phyloP scores from a whole-genome alignment of 164 flowering plant genomes.

The Akebia trifoliata region DNA sequence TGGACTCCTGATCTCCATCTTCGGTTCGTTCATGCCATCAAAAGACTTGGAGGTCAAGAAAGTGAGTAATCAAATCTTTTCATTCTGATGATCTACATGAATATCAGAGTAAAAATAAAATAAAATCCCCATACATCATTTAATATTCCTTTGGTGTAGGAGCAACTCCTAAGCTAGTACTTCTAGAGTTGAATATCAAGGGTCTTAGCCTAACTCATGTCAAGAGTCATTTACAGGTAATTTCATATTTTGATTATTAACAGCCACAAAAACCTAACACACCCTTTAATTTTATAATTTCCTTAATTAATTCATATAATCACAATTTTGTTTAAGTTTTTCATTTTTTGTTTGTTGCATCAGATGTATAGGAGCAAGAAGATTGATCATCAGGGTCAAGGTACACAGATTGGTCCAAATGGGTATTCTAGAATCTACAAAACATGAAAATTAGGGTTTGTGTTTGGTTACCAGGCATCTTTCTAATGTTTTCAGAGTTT shows the following conservation, averaged over 20 bases:
- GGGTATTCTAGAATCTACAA: background rate
- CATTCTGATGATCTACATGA: background rate
- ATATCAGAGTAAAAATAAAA: background rate
- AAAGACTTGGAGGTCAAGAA: constrained; percentile 74
- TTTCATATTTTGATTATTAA: background rate
- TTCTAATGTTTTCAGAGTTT: no score
- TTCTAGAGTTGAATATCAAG: constrained; percentile 76
- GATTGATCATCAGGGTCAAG: constrained; percentile 63
- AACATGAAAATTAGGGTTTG: constrained; percentile 16
- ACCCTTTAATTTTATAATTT: background rate
- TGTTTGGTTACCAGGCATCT: constrained; percentile 2
- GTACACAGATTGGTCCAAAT: constrained; percentile 27
- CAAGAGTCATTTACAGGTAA: constrained; percentile 87
- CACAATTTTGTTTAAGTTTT: no score
- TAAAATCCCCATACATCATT: constrained; percentile 5
- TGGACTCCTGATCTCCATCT: constrained; percentile 88
- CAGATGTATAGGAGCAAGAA: constrained; percentile 95
- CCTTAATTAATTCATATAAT: background rate
- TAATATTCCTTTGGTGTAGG: constrained; percentile 35
- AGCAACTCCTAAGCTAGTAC: constrained; percentile 92
- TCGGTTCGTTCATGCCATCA: constrained; percentile 62
- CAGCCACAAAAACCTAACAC: background rate
- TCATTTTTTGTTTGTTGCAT: background rate
- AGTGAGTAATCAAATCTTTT: constrained; percentile 33
- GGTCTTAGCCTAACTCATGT: constrained; percentile 87